Percentiles rank a stretch among this genome's conserved stretches.
Evolutionary conservation across 345 rosid genomes (phyloP).

Genomic region (Murraya koenigii): DNA sequence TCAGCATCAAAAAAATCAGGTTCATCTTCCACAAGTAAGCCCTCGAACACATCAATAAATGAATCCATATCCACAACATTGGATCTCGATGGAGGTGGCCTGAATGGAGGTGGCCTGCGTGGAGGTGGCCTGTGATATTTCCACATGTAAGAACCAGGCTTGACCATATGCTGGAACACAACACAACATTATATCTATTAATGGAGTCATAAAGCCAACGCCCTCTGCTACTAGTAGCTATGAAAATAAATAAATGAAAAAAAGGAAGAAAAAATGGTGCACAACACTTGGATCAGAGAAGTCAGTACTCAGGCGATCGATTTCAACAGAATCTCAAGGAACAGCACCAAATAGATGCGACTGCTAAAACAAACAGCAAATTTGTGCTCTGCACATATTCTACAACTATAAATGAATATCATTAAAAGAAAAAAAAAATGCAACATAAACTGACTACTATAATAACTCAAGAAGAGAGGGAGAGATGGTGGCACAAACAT

Average conservation of each 20-base stretch:
- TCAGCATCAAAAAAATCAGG: conserved; percentile 43
- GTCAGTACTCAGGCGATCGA: conserved; percentile 11
- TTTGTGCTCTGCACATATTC: not conserved
- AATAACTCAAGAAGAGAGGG: not conserved
- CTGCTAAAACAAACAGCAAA: not conserved
- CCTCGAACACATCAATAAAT: conserved; percentile 44
- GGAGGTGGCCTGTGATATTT: conserved; percentile 71
- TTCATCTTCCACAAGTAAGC: conserved; percentile 48
- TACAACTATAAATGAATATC: not conserved
- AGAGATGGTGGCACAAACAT: not conserved
- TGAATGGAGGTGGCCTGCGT: conserved; percentile 34
- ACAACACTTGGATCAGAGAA: not conserved
- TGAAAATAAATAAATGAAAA: conserved; percentile 13
- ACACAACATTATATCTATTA: conserved; percentile 52
- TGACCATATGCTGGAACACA: conserved; percentile 69
- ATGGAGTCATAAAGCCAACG: conserved; percentile 31
- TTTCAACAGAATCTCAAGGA: conserved; percentile 6
- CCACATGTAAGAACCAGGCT: conserved; percentile 83
- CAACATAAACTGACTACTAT: not conserved
- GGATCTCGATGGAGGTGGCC: conserved; percentile 38
- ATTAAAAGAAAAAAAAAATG: not conserved
- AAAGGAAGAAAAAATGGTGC: not conserved
- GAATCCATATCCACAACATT: conserved; percentile 43
- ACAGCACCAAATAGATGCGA: conserved; percentile 10
- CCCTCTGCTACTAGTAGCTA: conserved; percentile 21